Conservation (phyloP, 768 basidiomycete species). For the Terana coerulea region DNA sequence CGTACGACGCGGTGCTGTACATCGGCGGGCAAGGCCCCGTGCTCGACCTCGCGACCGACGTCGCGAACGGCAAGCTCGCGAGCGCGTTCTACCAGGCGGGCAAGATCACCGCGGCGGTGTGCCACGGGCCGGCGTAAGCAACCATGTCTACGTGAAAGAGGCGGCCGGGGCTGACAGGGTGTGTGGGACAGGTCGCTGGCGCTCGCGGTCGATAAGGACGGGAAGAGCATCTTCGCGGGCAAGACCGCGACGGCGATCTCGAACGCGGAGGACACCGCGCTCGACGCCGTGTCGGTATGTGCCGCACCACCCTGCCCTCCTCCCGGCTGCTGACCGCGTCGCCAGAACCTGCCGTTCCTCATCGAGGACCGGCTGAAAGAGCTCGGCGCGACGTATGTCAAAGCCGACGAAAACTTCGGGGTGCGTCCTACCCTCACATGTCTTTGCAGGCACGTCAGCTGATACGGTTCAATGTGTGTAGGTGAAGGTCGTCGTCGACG, state of each 20-base stretch:
- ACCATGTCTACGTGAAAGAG: background rate
- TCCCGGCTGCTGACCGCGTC: background rate
- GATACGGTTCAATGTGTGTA: background rate
- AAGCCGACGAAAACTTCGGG: constrained; percentile 53
- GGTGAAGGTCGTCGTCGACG: constrained; percentile 51
- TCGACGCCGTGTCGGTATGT: constrained; percentile 41
- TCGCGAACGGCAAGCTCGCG: constrained; percentile 52
- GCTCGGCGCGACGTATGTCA: constrained; percentile 66
- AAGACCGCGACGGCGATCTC: constrained; percentile 63
- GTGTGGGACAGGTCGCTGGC: constrained; percentile 46
- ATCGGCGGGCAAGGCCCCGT: constrained; percentile 79
- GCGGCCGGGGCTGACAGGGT: background rate
- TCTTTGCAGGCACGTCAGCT: background rate
- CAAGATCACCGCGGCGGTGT: constrained; percentile 69
- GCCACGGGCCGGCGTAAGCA: constrained; percentile 73
- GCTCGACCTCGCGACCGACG: constrained; percentile 62
- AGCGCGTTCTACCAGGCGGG: constrained; percentile 65
- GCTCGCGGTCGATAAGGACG: constrained; percentile 46
- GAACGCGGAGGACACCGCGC: constrained; percentile 59
- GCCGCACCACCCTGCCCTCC: constrained; percentile 8
- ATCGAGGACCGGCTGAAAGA: constrained; percentile 60
- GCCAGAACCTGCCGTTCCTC: constrained; percentile 62
- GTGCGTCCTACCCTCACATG: too few species aligned
- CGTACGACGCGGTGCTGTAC: constrained; percentile 76
- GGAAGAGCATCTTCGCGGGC: constrained; percentile 64